Conservation (phyloP, 1,139 yeast species). For the Saccharomyces hybrid region DNA sequence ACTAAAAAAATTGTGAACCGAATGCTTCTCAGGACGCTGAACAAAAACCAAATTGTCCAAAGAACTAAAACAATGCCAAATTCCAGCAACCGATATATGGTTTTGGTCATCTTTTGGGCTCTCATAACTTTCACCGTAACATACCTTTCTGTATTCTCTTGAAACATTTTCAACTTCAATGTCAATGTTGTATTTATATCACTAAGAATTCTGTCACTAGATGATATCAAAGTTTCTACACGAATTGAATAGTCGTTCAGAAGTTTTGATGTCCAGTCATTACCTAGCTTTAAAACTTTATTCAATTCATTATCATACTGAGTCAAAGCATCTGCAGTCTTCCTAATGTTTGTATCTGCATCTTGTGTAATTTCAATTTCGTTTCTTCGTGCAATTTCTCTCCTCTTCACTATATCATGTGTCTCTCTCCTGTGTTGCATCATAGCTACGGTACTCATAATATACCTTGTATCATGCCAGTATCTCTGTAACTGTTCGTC, state of each 20-base stretch:
- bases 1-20: slow-evolving; percentile 34
- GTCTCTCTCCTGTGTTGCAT: slow-evolving; percentile 25
- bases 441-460: slow-evolving; percentile 19
- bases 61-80: slow-evolving; percentile 52
- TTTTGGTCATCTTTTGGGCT: slow-evolving; percentile 31
- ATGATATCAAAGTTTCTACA: slow-evolving; percentile 54
- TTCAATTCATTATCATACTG: slow-evolving; percentile 21
- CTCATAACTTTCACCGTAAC: slow-evolving; percentile 33
- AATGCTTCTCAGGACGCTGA: slow-evolving; percentile 44
- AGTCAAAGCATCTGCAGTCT: slow-evolving; percentile 16
- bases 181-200: slow-evolving; percentile 79
- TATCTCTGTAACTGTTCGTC: slow-evolving; percentile 22
- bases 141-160: slow-evolving; percentile 58
- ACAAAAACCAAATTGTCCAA: slow-evolving; percentile 66
- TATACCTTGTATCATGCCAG: slow-evolving; percentile 23
- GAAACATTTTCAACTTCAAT: slow-evolving; percentile 60
- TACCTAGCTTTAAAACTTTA: slow-evolving; percentile 20
- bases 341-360: slow-evolving; percentile 14
- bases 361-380: slow-evolving; percentile 11
- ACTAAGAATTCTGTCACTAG: slow-evolving; percentile 70
- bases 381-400: slow-evolving; percentile 17
- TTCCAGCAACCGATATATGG: slow-evolving; percentile 43
- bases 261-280: slow-evolving; percentile 25
- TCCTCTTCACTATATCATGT: slow-evolving; percentile 18
- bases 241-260: slow-evolving; percentile 30